These are phyloP conservation scores for Erysimum pusillum DNA, from an alignment of 441 rosid species.

Conservation along the genomic window DNA sequence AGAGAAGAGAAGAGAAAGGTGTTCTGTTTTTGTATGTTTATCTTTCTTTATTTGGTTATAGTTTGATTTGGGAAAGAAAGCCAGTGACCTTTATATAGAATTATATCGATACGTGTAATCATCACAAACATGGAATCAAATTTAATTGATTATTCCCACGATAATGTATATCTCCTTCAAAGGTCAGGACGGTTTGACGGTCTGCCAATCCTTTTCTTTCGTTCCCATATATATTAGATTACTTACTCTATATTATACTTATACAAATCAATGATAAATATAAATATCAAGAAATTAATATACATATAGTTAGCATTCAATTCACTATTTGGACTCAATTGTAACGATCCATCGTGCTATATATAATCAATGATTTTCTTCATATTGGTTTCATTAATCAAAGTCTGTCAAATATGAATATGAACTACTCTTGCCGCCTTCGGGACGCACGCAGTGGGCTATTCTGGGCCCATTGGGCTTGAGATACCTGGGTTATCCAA, in stretches of 20 bases:
- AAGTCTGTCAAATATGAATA: background rate
- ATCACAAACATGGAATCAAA: conserved; percentile 13
- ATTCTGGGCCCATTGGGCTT: too few species aligned
- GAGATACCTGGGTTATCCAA: too few species aligned
- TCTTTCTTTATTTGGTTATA: conserved; percentile 22
- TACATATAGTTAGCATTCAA: background rate
- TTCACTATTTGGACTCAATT: background rate
- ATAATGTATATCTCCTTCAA: conserved; percentile 5
- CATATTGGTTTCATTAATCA: background rate
- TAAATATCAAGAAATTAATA: background rate
- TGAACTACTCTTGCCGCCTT: too few species aligned
- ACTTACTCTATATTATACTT: background rate
- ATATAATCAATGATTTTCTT: too few species aligned
- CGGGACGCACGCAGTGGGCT: too few species aligned
- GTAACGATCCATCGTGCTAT: background rate
- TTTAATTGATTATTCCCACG: background rate
- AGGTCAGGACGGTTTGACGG: conserved; percentile 29
- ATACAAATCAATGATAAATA: background rate
- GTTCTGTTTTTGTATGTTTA: conserved; percentile 13
- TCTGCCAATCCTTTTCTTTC: conserved; percentile 1
- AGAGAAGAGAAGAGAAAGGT: conserved; percentile 25
- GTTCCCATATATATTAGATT: background rate
- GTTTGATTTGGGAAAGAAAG: conserved; percentile 1
- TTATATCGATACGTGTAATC: conserved; percentile 21
- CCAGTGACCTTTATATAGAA: conserved; percentile 31